phyloP scores from a whole-genome alignment of 345 rosid species.

The Pseudoturritis turrita region DNA sequence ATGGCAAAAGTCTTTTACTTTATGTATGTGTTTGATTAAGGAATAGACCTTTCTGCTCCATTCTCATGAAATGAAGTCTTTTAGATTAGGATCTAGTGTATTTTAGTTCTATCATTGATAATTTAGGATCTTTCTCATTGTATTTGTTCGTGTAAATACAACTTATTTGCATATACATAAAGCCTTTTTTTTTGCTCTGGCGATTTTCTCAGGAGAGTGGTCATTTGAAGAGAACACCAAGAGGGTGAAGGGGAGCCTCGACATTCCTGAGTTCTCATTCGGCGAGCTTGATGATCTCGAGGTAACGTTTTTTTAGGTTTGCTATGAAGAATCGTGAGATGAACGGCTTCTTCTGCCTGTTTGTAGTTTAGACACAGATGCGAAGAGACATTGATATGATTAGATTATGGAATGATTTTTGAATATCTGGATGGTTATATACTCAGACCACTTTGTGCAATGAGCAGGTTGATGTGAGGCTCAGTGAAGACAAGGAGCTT shows the following conservation, averaged over 20 bases:
- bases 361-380: neutral
- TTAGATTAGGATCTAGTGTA: neutral
- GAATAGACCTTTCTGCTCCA: neutral
- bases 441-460: neutral
- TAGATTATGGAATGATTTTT: neutral
- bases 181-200: neutral
- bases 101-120: neutral
- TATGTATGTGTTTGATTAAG: neutral
- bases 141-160: neutral
- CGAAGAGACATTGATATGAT: neutral
- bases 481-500: constrained; percentile 59
- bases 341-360: neutral
- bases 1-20: neutral
- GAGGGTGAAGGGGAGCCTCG: constrained; percentile 57
- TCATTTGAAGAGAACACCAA: constrained; percentile 53
- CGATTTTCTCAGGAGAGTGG: constrained; percentile 70
- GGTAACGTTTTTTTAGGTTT: constrained; percentile 37
- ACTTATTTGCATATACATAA: neutral
- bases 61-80: neutral
- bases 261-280: constrained; percentile 78
- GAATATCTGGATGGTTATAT: neutral
- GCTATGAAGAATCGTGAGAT: neutral
- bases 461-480: constrained; percentile 53
- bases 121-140: neutral
- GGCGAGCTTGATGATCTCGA: constrained; percentile 93